Conservation (phyloP, 345 rosid genomes). For the Angophora floribunda region DNA sequence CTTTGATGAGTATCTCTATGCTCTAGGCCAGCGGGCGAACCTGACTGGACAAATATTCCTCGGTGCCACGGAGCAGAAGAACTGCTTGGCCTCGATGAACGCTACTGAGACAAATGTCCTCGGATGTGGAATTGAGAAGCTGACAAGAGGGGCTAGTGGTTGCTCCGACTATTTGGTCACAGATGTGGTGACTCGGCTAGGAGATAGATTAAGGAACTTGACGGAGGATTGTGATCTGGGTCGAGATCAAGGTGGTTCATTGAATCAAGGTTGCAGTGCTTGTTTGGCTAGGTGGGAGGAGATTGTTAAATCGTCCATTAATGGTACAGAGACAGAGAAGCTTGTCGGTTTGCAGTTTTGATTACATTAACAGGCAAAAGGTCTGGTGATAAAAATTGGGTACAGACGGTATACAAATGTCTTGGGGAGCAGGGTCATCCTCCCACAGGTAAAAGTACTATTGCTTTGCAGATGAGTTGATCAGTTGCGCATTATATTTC, state of each 20-base stretch:
- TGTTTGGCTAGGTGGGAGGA: slow-evolving; percentile 33
- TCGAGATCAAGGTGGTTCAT: background rate
- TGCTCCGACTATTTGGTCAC: slow-evolving; percentile 28
- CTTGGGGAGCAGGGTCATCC: slow-evolving; percentile 8
- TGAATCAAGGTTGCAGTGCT: slow-evolving; percentile 6
- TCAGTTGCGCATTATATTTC: background rate
- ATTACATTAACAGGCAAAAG: slow-evolving; percentile 23
- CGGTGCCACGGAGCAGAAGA: slow-evolving; percentile 16
- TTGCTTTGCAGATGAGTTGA: background rate
- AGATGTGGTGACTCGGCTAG: slow-evolving; percentile 18
- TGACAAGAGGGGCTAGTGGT: slow-evolving; percentile 24
- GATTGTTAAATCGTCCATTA: slow-evolving; percentile 6
- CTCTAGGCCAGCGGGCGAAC: slow-evolving; percentile 26
- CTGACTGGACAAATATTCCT: slow-evolving; percentile 27
- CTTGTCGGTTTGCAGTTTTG: slow-evolving; percentile 29
- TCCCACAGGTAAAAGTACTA: slow-evolving; percentile 7
- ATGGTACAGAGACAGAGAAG: background rate
- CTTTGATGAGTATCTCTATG: slow-evolving; percentile 28
- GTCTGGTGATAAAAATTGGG: slow-evolving; percentile 17
- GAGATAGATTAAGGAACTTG: slow-evolving; percentile 7
- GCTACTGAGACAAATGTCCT: background rate
- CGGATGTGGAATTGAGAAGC: slow-evolving; percentile 25
- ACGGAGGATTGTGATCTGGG: slow-evolving; percentile 12
- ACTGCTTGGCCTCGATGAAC: slow-evolving; percentile 23
- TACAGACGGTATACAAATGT: slow-evolving; percentile 20